Evolutionary conservation across 768 basidiomycete species (phyloP).

Genomic region (Auricularia auricula-judae): DNA sequence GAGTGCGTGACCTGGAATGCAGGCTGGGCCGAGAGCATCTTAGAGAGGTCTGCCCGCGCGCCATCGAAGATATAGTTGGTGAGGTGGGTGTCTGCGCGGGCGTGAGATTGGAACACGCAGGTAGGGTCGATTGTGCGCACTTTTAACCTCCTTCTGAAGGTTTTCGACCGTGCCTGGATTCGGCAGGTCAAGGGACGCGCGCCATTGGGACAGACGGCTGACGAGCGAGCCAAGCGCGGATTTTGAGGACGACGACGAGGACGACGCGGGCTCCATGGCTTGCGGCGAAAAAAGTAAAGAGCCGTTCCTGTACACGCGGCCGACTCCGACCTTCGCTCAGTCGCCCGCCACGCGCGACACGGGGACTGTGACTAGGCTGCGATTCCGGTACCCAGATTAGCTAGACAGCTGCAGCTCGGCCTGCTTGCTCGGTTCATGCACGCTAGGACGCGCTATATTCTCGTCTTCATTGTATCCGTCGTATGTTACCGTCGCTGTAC

Average conservation of each 20-base stretch:
- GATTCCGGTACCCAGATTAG: background rate
- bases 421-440: slow-evolving; percentile 1
- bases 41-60: slow-evolving; percentile 89
- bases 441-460: background rate
- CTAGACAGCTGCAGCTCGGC: background rate
- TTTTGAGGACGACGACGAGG: background rate
- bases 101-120: background rate
- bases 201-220: slow-evolving; percentile 70
- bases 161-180: slow-evolving; percentile 93
- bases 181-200: slow-evolving; percentile 67
- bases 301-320: background rate
- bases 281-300: background rate
- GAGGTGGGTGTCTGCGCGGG: slow-evolving; percentile 64
- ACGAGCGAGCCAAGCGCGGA: slow-evolving; percentile 58
- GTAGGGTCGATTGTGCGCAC: slow-evolving; percentile 31
- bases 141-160: slow-evolving; percentile 84
- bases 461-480: background rate
- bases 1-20: slow-evolving; percentile 97
- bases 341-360: background rate
- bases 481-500: background rate
- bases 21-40: slow-evolving; percentile 86
- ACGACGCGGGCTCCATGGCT: background rate
- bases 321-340: background rate
- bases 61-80: slow-evolving; percentile 97
- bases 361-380: background rate